Evolutionary conservation across 768 basidiomycete genomes (phyloP).

Genomic region (Kwoniella shandongensis): DNA sequence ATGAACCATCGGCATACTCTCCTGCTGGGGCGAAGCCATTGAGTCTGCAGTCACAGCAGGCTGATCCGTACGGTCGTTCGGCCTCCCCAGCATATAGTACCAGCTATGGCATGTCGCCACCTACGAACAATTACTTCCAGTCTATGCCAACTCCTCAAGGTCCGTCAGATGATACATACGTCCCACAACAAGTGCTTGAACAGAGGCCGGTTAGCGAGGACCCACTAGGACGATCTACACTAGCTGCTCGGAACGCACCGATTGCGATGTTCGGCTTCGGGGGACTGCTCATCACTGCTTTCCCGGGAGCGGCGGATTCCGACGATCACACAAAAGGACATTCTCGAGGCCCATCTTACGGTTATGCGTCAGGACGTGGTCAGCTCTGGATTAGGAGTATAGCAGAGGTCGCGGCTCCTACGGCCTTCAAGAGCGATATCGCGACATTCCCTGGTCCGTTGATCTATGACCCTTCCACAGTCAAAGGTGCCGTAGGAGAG

Average conservation of each 20-base stretch:
- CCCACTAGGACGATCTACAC: conserved; percentile 37
- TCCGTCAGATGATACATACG: conserved; percentile 31
- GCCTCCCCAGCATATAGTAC: conserved; percentile 17
- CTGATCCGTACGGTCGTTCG: conserved; percentile 14
- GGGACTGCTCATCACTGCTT: conserved; percentile 85
- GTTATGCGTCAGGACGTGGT: conserved; percentile 43
- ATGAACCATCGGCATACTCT: conserved; percentile 31
- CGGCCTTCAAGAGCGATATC: conserved; percentile 56
- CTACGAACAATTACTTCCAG: conserved; percentile 39
- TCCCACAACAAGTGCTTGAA: conserved; percentile 44
- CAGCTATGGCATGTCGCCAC: conserved; percentile 33
- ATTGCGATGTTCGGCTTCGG: conserved; percentile 89
- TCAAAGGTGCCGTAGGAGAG: conserved; percentile 60
- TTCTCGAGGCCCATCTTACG: conserved; percentile 38
- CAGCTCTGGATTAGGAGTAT: conserved; percentile 67
- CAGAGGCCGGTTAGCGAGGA: conserved; percentile 45
- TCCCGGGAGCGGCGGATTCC: conserved; percentile 68
- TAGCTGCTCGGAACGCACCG: conserved; percentile 59
- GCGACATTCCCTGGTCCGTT: conserved; percentile 81
- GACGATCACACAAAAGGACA: conserved; percentile 65
- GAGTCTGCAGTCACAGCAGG: background rate
- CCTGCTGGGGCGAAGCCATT: conserved; percentile 19
- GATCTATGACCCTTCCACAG: conserved; percentile 68
- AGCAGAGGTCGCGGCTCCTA: conserved; percentile 68
- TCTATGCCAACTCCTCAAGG: conserved; percentile 22